Evolutionary conservation across 208 protist species (phyloP), one percentile per base, ranked within the genome.

Genomic region (Entamoeba invadens): DNA sequence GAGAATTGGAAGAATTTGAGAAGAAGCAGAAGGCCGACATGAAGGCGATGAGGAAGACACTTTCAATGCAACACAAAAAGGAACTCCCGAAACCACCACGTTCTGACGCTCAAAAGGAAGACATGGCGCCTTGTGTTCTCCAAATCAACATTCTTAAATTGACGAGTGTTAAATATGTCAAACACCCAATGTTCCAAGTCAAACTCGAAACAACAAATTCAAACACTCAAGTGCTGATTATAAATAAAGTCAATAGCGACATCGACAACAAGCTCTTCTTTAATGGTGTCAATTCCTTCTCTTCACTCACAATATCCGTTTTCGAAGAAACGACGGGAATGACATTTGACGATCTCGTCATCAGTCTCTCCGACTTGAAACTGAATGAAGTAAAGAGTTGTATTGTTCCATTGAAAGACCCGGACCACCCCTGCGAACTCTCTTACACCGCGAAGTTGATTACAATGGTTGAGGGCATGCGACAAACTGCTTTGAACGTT

Each of bases 41-140:
- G 42, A 91, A 91, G 31, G 93, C 14, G 42, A 92, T 44, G 57
- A 94, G 50, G 38, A 91, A 72, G 44, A 94, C n/a, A 91, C 93
- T 42, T 45, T 44, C 44, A 21, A 92, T 42, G 93, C 42, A 91
- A 94, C 16, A 46, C 12, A 92, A 92, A 92, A 94, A 94, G 21
- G 10, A 5, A 92, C 47, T 57, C 18, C 47, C 47, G 18, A 18
- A 57, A 57, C 8, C 18, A 57, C 47, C 47, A 25, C 47, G 18
- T 8, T 57, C 47, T 25, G 18, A 25, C 18, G 18, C 47, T 57
- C 47, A 8, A 57, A 57, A 18, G 18, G 18, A 18, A 18, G 47
- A 57, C 18, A 25, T 57, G 18, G 18, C 47, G 12, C 47, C 8
- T 25, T 57, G 18, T 57, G 47, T 57, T 57, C 18, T 57, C 8